Conservation (phyloP, 768 basidiomycete species). For the Phylloporus scabripes region DNA sequence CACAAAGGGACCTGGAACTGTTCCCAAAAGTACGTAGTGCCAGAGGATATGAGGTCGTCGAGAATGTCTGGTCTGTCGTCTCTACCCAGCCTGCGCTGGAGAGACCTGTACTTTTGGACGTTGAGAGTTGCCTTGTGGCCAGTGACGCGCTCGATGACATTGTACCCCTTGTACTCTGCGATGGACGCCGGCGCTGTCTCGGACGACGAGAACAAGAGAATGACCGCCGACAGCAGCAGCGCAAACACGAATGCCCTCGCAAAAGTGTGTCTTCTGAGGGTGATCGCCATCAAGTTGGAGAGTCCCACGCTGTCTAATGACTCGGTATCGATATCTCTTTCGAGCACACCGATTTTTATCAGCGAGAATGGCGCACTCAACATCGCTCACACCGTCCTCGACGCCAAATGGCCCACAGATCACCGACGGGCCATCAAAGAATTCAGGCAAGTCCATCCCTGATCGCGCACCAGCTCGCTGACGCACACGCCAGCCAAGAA, state of each 20-base stretch:
- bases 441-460: conserved; percentile 30
- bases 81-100: conserved; percentile 84
- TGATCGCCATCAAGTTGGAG: conserved; percentile 23
- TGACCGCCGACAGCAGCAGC: conserved; percentile 17
- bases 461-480: background rate
- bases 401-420: background rate
- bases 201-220: conserved; percentile 21
- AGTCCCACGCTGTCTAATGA: background rate
- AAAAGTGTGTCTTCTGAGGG: conserved; percentile 27
- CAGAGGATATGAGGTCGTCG: conserved; percentile 65
- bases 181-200: conserved; percentile 12
- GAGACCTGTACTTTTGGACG: conserved; percentile 80
- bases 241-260: conserved; percentile 15
- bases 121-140: conserved; percentile 69
- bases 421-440: conserved; percentile 32
- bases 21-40: conserved; percentile 85
- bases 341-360: background rate
- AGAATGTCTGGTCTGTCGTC: conserved; percentile 83
- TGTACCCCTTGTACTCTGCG: conserved; percentile 49
- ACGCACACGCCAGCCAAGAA: conserved; percentile 57
- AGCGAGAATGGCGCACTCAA: background rate
- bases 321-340: background rate
- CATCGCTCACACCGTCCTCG: background rate
- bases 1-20: conserved; percentile 90
- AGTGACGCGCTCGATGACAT: conserved; percentile 61